These are phyloP conservation scores for Rutstroemia sp. DNA, from an alignment of 2,329 filamentous ascomycete genomes.

Conservation along the genomic window DNA sequence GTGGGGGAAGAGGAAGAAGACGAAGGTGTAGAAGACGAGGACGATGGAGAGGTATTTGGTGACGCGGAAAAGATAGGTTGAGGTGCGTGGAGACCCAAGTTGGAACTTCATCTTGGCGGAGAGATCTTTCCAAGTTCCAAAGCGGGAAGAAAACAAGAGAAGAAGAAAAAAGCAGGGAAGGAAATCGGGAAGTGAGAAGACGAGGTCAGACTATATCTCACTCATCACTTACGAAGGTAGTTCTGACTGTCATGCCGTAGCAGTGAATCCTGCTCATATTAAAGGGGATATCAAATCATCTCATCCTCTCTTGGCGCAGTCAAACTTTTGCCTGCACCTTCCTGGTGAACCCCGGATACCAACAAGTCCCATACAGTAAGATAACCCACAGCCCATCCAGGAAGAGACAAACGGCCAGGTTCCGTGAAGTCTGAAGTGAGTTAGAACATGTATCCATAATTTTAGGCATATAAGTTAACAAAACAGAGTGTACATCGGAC, in stretches of 20 bases:
- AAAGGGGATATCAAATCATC: too few relatives aligned
- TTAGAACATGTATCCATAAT: too few relatives aligned
- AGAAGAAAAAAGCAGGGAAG: not conserved
- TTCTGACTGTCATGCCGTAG: not conserved
- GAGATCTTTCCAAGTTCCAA: not conserved
- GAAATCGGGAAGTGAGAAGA: not conserved
- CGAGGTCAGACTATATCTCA: not conserved
- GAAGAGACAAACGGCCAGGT: too few relatives aligned
- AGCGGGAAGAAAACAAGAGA: not conserved
- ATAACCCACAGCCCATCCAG: too few relatives aligned
- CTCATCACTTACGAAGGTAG: not conserved
- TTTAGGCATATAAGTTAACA: too few relatives aligned
- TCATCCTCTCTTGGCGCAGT: too few relatives aligned
- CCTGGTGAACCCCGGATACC: too few relatives aligned
- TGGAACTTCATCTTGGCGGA: not conserved
- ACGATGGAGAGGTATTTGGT: not conserved
- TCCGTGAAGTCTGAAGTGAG: too few relatives aligned
- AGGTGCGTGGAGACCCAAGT: not conserved
- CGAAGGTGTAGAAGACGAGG: not conserved
- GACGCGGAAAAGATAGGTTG: not conserved
- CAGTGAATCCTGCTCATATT: too few relatives aligned
- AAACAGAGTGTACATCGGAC: too few relatives aligned
- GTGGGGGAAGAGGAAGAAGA: not conserved
- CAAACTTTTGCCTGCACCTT: too few relatives aligned
- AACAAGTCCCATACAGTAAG: too few relatives aligned